These are phyloP conservation scores for Xylaria intraflava DNA, from an alignment of 495 filamentous ascomycete species.

Conservation along the genomic window DNA sequence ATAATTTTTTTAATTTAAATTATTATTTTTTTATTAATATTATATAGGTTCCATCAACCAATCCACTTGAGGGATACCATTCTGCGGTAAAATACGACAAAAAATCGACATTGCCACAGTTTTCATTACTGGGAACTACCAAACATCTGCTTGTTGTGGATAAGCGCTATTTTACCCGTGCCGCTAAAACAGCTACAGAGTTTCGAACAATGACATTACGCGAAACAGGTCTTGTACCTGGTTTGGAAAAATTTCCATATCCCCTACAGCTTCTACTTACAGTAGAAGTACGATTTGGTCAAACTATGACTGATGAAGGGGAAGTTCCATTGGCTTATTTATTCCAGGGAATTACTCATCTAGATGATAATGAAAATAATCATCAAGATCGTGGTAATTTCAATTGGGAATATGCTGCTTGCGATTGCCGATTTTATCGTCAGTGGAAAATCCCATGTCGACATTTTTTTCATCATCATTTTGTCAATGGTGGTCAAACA, in stretches of 20 bases:
- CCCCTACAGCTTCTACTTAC: not conserved
- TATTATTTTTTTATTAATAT: not conserved
- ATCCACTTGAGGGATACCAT: not conserved
- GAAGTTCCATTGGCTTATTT: not conserved
- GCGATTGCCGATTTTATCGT: not conserved
- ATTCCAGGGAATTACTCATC: not conserved
- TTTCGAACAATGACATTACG: not conserved
- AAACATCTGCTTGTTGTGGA: not conserved
- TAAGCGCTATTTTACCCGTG: not conserved
- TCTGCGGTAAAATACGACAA: not conserved
- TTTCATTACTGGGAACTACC: not conserved
- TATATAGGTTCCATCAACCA: not conserved
- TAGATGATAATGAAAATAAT: not conserved
- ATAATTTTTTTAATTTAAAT: not conserved
- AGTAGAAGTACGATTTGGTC: not conserved
- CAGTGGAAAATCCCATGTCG: not conserved
- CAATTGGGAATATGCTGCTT: not conserved
- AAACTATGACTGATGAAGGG: not conserved
- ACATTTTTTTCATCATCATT: not conserved
- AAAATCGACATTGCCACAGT: not conserved
- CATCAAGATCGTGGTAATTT: not conserved
- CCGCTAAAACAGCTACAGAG: not conserved
- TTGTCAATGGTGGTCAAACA: not conserved
- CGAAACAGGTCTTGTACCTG: not conserved
- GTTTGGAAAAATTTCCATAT: not conserved